Percentiles rank a stretch among this genome's conserved stretches.
Conservation (phyloP, 192 early-diverging fungal species). For the Coemansia sp. region DNA sequence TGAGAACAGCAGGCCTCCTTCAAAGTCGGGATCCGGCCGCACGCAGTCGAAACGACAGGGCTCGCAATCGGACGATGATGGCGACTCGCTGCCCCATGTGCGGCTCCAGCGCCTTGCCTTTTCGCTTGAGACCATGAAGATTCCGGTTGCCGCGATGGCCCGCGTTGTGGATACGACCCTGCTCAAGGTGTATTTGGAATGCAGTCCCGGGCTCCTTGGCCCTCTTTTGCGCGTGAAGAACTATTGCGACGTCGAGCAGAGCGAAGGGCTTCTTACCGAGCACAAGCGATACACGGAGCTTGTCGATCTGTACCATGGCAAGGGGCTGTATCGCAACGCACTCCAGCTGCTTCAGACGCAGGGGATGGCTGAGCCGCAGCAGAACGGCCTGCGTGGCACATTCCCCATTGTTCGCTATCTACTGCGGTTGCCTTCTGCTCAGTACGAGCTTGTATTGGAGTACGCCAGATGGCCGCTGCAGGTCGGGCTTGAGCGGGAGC, state of each 20-base stretch:
- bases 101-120: slow-evolving; percentile 45
- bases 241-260: slow-evolving; percentile 79
- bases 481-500: slow-evolving; percentile 59
- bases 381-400: slow-evolving; percentile 62
- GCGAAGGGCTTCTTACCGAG: slow-evolving; percentile 75
- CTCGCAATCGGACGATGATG: slow-evolving; percentile 16
- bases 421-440: slow-evolving; percentile 71
- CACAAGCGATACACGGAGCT: slow-evolving; percentile 81
- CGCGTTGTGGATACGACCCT: slow-evolving; percentile 86
- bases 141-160: slow-evolving; percentile 56
- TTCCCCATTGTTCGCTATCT: slow-evolving; percentile 73
- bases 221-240: slow-evolving; percentile 90
- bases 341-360: slow-evolving; percentile 75
- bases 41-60: neutral
- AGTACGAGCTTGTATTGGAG: slow-evolving; percentile 81
- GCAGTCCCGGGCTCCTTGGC: slow-evolving; percentile 83
- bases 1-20: neutral
- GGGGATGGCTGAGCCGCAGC: slow-evolving; percentile 42
- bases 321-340: slow-evolving; percentile 86
- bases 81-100: slow-evolving; percentile 46
- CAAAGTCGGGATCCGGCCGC: neutral
- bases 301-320: slow-evolving; percentile 91
- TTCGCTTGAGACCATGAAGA: slow-evolving; percentile 38
- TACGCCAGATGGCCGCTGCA: slow-evolving; percentile 81
- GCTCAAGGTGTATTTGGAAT: slow-evolving; percentile 85